Conservation (phyloP, 352 stramenopile species). For the Phytophthora europaea region DNA sequence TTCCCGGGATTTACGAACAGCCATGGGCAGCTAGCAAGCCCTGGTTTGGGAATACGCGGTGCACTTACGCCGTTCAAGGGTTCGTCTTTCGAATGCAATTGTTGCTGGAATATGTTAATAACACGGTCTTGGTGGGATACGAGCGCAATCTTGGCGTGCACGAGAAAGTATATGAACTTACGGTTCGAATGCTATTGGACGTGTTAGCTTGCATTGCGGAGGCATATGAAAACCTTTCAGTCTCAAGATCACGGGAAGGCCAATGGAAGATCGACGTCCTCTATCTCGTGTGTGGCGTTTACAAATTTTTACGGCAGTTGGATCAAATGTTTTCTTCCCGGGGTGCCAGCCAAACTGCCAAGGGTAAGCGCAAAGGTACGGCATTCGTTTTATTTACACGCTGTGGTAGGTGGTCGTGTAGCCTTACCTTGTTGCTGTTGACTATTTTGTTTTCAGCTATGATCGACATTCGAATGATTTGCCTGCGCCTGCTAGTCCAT, state of each 20-base stretch:
- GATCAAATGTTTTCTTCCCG: conserved; percentile 63
- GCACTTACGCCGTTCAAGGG: conserved; percentile 69
- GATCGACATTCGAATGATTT: conserved; percentile 55
- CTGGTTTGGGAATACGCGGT: conserved; percentile 71
- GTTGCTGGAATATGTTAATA: conserved; percentile 56
- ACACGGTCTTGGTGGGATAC: conserved; percentile 52
- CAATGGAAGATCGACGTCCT: conserved; percentile 86
- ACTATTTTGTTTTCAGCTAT: conserved; percentile 38
- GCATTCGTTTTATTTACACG: not conserved
- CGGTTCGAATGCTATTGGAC: conserved; percentile 62
- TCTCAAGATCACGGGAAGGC: conserved; percentile 49
- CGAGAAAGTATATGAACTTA: conserved; percentile 70
- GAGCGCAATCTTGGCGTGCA: conserved; percentile 68
- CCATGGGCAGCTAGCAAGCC: conserved; percentile 61
- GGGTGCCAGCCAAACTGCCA: conserved; percentile 23
- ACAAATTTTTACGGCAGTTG: conserved; percentile 59
- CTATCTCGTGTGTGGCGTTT: conserved; percentile 70
- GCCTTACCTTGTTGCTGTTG: not conserved
- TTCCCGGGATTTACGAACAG: conserved; percentile 69
- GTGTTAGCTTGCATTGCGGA: conserved; percentile 51
- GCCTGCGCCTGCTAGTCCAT: conserved; percentile 60
- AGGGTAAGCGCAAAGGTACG: conserved; percentile 50
- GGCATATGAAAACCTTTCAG: conserved; percentile 56
- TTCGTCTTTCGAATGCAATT: conserved; percentile 58
- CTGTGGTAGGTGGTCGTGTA: not conserved